Conservation (phyloP, 345 rosid species). For the Eutrema japonicum region DNA sequence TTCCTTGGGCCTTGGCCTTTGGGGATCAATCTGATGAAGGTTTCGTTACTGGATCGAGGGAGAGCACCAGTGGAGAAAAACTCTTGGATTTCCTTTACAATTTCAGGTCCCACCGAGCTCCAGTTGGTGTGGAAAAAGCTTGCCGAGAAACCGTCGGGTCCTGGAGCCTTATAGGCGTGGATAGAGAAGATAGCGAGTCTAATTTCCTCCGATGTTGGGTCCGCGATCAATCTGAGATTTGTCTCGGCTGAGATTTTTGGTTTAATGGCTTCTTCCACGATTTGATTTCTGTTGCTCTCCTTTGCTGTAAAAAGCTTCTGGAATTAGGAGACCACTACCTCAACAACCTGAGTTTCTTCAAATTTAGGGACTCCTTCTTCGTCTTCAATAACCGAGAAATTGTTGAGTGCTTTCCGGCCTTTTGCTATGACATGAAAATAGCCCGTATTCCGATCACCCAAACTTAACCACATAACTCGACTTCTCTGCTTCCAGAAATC, state of each 20-base stretch:
- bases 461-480: too few species aligned
- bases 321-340: too few species aligned
- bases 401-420: too few species aligned
- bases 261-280: fast-evolving
- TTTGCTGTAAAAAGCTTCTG: too few species aligned
- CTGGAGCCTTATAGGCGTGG: neutral
- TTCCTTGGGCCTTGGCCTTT: neutral
- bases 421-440: too few species aligned
- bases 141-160: neutral
- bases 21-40: neutral
- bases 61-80: fast-evolving
- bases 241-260: fast-evolving
- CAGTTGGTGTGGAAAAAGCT: neutral
- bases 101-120: neutral
- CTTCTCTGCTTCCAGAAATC: too few species aligned
- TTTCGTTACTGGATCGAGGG: neutral
- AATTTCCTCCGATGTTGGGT: neutral
- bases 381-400: too few species aligned
- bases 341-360: too few species aligned
- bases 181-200: too few species aligned
- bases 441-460: too few species aligned
- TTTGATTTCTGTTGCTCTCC: too few species aligned
- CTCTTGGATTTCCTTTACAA: fast-evolving
- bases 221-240: fast-evolving
- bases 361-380: too few species aligned